Evolutionary conservation across 78 protist species (phyloP).

Genomic region (Tieghemostelium lacteum): DNA sequence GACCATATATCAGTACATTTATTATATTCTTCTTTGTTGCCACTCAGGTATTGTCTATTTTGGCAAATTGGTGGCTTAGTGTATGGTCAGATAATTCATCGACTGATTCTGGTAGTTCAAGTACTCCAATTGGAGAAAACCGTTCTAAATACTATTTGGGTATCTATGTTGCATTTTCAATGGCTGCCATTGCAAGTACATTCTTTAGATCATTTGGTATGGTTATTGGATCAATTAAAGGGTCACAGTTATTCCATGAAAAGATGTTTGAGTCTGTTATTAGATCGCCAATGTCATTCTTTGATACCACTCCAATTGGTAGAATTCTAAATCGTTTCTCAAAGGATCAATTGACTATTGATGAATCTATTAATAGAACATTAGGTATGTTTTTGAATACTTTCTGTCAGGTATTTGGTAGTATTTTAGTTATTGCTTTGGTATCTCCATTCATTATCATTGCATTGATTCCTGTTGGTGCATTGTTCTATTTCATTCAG

Average conservation of each 20-base stretch:
- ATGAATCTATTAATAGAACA: constrained; percentile 73
- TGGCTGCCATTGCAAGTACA: constrained; percentile 21
- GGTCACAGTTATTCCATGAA: constrained; percentile 61
- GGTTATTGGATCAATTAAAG: constrained; percentile 59
- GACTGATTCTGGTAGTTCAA: neutral
- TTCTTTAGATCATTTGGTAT: constrained; percentile 41
- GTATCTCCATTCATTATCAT: constrained; percentile 81
- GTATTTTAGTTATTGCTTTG: constrained; percentile 44
- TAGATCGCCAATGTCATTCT: constrained; percentile 96
- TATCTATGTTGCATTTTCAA: constrained; percentile 52
- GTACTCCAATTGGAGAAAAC: neutral
- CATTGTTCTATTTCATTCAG: constrained; percentile 84
- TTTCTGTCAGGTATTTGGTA: constrained; percentile 71
- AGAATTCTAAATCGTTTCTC: constrained; percentile 95
- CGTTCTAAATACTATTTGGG: constrained; percentile 37
- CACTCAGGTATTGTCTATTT: constrained; percentile 28
- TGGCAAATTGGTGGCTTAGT: constrained; percentile 68
- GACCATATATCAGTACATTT: constrained; percentile 13
- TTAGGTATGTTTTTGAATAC: constrained; percentile 72
- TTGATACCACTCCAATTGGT: constrained; percentile 96
- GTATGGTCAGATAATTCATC: constrained; percentile 18
- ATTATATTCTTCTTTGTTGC: constrained; percentile 6
- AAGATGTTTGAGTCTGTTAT: constrained; percentile 80
- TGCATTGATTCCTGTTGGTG: constrained; percentile 76
- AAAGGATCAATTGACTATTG: constrained; percentile 88